Conservation (phyloP, 2,329 filamentous ascomycete genomes). For the Arachnomyces sp. region DNA sequence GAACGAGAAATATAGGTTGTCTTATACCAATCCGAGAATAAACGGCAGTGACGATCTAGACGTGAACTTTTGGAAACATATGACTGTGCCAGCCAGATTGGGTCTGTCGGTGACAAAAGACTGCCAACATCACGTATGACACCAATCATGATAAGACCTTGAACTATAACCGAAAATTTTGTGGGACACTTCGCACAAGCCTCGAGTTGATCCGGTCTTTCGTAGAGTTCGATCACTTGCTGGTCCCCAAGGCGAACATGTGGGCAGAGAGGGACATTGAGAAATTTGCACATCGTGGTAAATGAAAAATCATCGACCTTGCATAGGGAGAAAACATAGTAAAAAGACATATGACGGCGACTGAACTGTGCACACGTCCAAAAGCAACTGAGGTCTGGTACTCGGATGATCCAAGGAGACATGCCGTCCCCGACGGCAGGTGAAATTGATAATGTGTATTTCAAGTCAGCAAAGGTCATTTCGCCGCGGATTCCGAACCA, state of each 20-base stretch:
- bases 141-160: neutral
- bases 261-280: constrained; percentile 3
- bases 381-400: neutral
- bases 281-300: neutral
- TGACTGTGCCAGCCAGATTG: constrained; percentile 2
- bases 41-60: neutral
- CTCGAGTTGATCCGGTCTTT: neutral
- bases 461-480: constrained; percentile 1
- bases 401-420: neutral
- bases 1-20: too few relatives aligned
- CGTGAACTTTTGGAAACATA: neutral
- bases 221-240: neutral
- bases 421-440: neutral
- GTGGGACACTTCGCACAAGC: neutral
- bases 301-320: neutral
- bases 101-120: constrained; percentile 1
- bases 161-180: neutral
- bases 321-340: neutral
- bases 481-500: constrained; percentile 1
- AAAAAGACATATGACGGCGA: too few relatives aligned
- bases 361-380: neutral
- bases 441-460: neutral
- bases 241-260: neutral
- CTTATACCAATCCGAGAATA: neutral
- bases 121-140: constrained; percentile 1